Conservation (phyloP, 257 asterid genomes). For the Fraxinus quadrangulata region DNA sequence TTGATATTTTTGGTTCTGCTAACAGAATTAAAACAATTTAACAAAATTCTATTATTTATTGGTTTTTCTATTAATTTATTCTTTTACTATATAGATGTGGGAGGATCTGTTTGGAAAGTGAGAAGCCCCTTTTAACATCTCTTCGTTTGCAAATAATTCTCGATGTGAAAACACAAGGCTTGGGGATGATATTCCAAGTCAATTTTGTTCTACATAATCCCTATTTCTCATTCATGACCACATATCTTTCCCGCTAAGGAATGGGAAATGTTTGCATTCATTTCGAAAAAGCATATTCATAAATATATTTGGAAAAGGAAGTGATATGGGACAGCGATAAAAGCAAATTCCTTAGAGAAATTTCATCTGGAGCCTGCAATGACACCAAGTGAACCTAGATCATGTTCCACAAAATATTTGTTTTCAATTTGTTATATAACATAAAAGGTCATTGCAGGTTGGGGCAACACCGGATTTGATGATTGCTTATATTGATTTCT, state of each 20-base stretch:
- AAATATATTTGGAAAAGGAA: too few species aligned
- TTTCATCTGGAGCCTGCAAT: not conserved
- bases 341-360: too few species aligned
- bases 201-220: not conserved
- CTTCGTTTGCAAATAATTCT: too few species aligned
- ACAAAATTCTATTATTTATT: not conserved
- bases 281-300: too few species aligned
- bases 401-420: not conserved
- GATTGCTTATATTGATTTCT: constrained; percentile 89
- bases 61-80: not conserved
- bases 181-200: too few species aligned
- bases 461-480: constrained; percentile 97
- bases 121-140: too few species aligned
- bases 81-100: too few species aligned
- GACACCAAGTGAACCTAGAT: not conserved
- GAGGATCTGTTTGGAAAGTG: too few species aligned
- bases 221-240: too few species aligned
- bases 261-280: not conserved
- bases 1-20: not conserved
- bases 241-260: not conserved
- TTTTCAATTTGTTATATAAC: constrained; percentile 7
- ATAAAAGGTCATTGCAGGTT: constrained; percentile 55
- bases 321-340: too few species aligned
- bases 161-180: too few species aligned
- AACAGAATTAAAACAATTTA: not conserved